Evolutionary conservation across 305 asterid species (phyloP).

Genomic region (Striga hermonthica): DNA sequence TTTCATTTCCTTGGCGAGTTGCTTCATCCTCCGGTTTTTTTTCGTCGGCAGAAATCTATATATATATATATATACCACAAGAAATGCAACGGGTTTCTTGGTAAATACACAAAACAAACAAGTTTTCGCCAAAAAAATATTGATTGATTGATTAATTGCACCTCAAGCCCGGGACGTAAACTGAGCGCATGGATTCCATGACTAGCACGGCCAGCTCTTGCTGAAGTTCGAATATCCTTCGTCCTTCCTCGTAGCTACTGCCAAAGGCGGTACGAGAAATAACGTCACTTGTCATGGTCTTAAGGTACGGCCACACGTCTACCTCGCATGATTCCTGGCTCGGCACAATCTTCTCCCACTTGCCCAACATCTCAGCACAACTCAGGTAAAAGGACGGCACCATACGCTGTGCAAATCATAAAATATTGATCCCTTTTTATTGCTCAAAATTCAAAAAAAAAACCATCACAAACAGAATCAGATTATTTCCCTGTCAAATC

Average conservation of each 20-base stretch:
- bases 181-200: background rate
- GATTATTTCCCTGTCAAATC: too few relatives aligned
- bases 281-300: background rate
- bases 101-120: background rate
- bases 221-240: background rate
- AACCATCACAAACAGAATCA: background rate
- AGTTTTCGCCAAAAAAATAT: too few relatives aligned
- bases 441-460: too few relatives aligned
- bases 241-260: background rate
- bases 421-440: background rate
- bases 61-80: too few relatives aligned
- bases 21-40: background rate
- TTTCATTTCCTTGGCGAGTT: background rate
- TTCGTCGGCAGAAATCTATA: background rate
- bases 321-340: background rate
- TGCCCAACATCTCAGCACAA: background rate
- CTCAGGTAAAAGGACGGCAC: background rate
- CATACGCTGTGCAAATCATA: background rate
- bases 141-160: background rate
- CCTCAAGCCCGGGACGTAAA: background rate
- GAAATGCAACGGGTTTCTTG: background rate
- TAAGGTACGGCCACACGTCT: background rate
- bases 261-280: background rate
- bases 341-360: background rate
- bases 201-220: background rate